Evolutionary conservation across 1,139 yeast species (phyloP).

Genomic region (Blastobotrys illinoisensis): DNA sequence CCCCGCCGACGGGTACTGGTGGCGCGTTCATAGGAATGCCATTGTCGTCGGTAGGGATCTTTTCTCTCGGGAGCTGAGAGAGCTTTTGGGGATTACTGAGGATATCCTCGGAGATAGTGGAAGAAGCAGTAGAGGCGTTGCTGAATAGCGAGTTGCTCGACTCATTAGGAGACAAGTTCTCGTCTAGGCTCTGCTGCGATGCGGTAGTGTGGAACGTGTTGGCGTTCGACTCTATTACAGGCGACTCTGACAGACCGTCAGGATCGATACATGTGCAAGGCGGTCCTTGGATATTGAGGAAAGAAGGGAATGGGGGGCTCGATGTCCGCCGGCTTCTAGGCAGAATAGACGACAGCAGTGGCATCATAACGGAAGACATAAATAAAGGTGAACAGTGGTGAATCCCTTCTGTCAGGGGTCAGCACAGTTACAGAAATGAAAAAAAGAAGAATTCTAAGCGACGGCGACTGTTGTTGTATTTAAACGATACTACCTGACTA

Average conservation of each 20-base stretch:
- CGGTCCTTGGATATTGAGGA: not conserved
- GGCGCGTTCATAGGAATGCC: conserved; percentile 6
- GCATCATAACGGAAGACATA: not conserved
- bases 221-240: not conserved
- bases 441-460: too few relatives aligned
- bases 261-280: not conserved
- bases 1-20: conserved; percentile 12
- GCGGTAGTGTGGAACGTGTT: not conserved
- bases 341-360: not conserved
- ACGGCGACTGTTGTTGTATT: too few relatives aligned
- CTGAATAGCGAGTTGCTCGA: not conserved
- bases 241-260: not conserved
- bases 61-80: not conserved
- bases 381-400: not conserved
- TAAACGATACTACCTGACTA: not conserved
- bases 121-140: not conserved
- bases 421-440: not conserved
- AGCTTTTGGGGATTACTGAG: not conserved
- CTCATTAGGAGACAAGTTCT: not conserved
- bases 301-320: not conserved
- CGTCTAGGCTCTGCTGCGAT: not conserved
- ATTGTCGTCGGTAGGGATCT: not conserved
- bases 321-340: not conserved
- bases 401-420: not conserved
- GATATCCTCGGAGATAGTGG: not conserved